These are phyloP conservation scores for Trichodelitschia bisporula DNA, from an alignment of 495 filamentous ascomycete species.

Conservation along the genomic window DNA sequence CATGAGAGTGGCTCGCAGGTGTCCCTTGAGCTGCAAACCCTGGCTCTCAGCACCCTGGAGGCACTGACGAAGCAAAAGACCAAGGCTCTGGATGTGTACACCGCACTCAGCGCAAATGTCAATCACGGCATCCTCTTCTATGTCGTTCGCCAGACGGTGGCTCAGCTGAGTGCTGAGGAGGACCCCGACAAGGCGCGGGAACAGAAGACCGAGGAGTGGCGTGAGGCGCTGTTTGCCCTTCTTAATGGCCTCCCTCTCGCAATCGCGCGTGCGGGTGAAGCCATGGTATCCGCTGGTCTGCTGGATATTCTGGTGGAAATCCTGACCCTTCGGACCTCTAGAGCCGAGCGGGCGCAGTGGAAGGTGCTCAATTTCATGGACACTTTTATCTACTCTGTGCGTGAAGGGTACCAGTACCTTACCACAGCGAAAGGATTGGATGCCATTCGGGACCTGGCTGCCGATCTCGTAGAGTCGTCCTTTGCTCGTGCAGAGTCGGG, in stretches of 20 bases:
- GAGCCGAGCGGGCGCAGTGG: constrained; percentile 59
- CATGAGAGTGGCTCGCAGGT: constrained; percentile 41
- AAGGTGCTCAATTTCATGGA: constrained; percentile 70
- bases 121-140: constrained; percentile 95
- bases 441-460: constrained; percentile 59
- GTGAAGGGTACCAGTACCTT: constrained; percentile 56
- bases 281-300: constrained; percentile 63
- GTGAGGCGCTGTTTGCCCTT: constrained; percentile 43
- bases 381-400: constrained; percentile 54
- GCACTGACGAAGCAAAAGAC: constrained; percentile 52
- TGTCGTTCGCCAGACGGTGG: constrained; percentile 68
- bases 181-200: constrained; percentile 30
- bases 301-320: constrained; percentile 78
- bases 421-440: constrained; percentile 63
- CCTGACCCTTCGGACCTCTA: constrained; percentile 55
- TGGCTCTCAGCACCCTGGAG: constrained; percentile 59
- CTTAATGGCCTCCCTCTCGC: constrained; percentile 52
- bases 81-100: constrained; percentile 56
- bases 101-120: constrained; percentile 73
- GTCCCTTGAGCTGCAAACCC: constrained; percentile 54
- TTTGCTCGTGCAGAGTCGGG: constrained; percentile 35
- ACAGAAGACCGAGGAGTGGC: constrained; percentile 64
- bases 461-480: constrained; percentile 51
- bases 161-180: constrained; percentile 35
- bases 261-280: constrained; percentile 40